Base-by-base conservation (phyloP, 2,329 filamentous ascomycete genomes). In the Stagonosporopsis tanaceti region DNA sequence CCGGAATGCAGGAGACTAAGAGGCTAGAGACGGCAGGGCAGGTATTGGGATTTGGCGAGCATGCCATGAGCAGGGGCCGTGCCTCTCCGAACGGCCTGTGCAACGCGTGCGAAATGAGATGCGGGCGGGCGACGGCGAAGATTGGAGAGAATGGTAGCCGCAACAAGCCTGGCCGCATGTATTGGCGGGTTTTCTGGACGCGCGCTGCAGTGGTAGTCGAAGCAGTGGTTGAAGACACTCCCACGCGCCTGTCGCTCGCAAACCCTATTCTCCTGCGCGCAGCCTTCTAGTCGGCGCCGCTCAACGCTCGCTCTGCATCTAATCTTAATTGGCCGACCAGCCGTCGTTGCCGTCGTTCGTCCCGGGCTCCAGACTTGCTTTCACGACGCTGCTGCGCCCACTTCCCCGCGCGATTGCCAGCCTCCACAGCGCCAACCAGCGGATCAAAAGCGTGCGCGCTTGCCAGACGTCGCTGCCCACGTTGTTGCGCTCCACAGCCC, bases 71-170 rank as follows among this genome's bases (percentile, higher is more conserved):
- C 53, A 59, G 51, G 59, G 53, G 48, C 42, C 47, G 50, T 42
- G 50, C 53, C 38, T 22, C 15, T 8, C 24, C 17, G 34, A 30
- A 52, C 34, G 58, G 60, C 42, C 55, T 59, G 62, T 63, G 62
- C 61, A 56, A 60, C 47, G 53, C 48, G 47, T 56, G 62, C 41
- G 47, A 62, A 59, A 64, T 60, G 62, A 64, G 62, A 60, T 40
- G 50, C 54, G 47, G 53, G 50, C 54, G 47, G 53, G 48, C 44
- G 46, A 30, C 47, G 22, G 53, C 37, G 47, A 47, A 35, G 32
- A 39, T 40, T 41, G 28, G 37, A 47, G 54, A 32, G 25, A 47
- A 27, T 34, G 32, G 27, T 34, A 34, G 32, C 48, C 48, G 15
- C 22, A 52, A 53, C 24, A 14, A 52, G 54, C 24, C 20, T 52